A percentile compares a stretch with the other conserved stretches of the same genome.
Conservation (phyloP, 768 basidiomycete species). For the Cubamyces lactineus region DNA sequence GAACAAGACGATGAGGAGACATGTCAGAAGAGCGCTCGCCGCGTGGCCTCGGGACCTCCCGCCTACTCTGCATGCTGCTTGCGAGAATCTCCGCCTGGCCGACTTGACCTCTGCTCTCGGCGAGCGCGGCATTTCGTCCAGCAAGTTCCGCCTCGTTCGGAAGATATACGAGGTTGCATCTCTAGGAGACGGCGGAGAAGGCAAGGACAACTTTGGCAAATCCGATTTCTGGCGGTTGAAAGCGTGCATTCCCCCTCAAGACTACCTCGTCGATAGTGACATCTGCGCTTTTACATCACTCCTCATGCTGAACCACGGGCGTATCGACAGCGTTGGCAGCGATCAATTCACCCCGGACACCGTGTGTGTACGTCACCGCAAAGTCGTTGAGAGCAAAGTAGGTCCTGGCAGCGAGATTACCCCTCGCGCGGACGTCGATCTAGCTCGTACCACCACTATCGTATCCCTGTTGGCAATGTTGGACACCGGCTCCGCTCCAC, state of each 20-base stretch:
- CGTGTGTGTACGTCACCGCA: slow-evolving; percentile 43
- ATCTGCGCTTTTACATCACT: slow-evolving; percentile 73
- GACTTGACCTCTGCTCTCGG: slow-evolving; percentile 58
- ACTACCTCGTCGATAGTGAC: slow-evolving; percentile 65
- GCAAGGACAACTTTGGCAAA: slow-evolving; percentile 51
- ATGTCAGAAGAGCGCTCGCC: slow-evolving; percentile 60
- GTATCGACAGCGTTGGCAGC: slow-evolving; percentile 61
- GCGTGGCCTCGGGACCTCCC: slow-evolving; percentile 78
- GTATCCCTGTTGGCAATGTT: slow-evolving; percentile 61
- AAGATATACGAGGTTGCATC: slow-evolving; percentile 56
- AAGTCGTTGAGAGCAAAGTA: slow-evolving; percentile 1
- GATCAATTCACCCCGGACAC: slow-evolving; percentile 47
- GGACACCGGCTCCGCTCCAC: slow-evolving; percentile 49
- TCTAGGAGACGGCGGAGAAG: slow-evolving; percentile 25
- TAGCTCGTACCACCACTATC: slow-evolving; percentile 53
- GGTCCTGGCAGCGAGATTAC: not conserved
- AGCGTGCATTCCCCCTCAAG: slow-evolving; percentile 63
- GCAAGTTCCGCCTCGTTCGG: slow-evolving; percentile 78
- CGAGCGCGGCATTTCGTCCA: slow-evolving; percentile 63
- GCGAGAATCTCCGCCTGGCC: slow-evolving; percentile 48
- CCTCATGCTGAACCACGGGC: slow-evolving; percentile 59
- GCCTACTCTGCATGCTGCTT: slow-evolving; percentile 46
- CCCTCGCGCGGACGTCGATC: slow-evolving; percentile 9
- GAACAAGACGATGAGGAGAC: slow-evolving; percentile 41
- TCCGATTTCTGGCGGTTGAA: slow-evolving; percentile 86